Conservation (phyloP, 352 stramenopile genomes). For the Phytophthora cactorum region DNA sequence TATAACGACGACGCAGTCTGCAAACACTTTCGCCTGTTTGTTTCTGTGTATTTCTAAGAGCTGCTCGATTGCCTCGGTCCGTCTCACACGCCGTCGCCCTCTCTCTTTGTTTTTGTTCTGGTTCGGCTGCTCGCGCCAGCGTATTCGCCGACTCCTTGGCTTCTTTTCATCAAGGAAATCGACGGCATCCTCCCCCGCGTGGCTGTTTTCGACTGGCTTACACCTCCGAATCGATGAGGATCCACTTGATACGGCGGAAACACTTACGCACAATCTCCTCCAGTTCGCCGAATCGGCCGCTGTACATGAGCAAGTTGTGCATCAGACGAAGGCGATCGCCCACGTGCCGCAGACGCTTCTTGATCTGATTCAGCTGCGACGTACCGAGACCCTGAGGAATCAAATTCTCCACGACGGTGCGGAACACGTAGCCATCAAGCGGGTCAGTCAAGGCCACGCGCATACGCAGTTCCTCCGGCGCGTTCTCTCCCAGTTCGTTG, state of each 20-base stretch:
- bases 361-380: constrained; percentile 88
- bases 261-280: constrained; percentile 92
- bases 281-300: constrained; percentile 78
- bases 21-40: constrained; percentile 17
- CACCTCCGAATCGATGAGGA: constrained; percentile 90
- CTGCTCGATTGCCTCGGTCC: constrained; percentile 23
- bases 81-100: constrained; percentile 2
- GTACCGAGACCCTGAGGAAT: constrained; percentile 82
- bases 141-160: background rate
- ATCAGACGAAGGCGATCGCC: constrained; percentile 87
- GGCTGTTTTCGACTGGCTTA: constrained; percentile 38
- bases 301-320: constrained; percentile 92
- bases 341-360: constrained; percentile 87
- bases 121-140: background rate
- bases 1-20: constrained; percentile 7
- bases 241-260: constrained; percentile 93
- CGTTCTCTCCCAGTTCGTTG: constrained; percentile 68
- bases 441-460: constrained; percentile 72
- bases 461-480: constrained; percentile 69
- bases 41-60: constrained; percentile 39
- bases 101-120: constrained; percentile 22
- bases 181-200: background rate
- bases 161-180: background rate
- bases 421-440: constrained; percentile 89
- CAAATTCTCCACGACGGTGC: constrained; percentile 87